Percentiles rank a stretch among this genome's conserved stretches.
These are phyloP conservation scores for Penstemon newberryi DNA, from an alignment of 257 asterid genomes.

Conservation along the genomic window DNA sequence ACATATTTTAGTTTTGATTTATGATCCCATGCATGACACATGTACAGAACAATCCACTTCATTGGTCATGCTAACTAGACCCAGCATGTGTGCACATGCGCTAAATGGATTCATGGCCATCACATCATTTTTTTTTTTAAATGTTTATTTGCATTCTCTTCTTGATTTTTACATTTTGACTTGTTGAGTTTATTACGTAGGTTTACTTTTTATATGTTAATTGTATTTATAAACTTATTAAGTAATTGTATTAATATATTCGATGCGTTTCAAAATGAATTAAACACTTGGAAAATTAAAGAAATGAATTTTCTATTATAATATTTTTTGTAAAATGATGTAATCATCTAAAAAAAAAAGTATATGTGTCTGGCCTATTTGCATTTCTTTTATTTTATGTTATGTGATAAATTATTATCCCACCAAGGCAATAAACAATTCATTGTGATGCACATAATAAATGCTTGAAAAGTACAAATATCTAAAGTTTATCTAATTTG, in stretches of 20 bases:
- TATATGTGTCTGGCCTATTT: too few species aligned
- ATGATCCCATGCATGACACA: conserved; percentile 16
- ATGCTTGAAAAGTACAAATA: conserved; percentile 30
- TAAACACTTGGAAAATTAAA: too few species aligned
- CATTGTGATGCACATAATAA: conserved; percentile 9
- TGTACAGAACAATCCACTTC: neutral
- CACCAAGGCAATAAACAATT: neutral
- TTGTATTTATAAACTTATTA: too few species aligned
- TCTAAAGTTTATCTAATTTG: conserved; percentile 17
- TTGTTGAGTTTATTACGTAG: neutral
- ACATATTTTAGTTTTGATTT: conserved; percentile 16
- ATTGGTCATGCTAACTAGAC: neutral
- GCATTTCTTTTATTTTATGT: too few species aligned
- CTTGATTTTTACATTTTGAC: neutral
- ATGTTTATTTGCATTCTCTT: neutral
- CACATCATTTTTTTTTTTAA: conserved; percentile 38
- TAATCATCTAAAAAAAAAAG: too few species aligned
- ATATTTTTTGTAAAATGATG: too few species aligned
- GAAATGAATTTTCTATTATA: too few species aligned
- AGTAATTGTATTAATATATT: too few species aligned
- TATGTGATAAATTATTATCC: neutral
- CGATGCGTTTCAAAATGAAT: too few species aligned
- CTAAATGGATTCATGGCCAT: conserved; percentile 41
- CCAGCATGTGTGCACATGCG: conserved; percentile 56
- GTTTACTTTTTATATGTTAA: too few species aligned